Base-by-base conservation (phyloP, 2,329 filamentous ascomycete species). In the Colletotrichum cereale region DNA sequence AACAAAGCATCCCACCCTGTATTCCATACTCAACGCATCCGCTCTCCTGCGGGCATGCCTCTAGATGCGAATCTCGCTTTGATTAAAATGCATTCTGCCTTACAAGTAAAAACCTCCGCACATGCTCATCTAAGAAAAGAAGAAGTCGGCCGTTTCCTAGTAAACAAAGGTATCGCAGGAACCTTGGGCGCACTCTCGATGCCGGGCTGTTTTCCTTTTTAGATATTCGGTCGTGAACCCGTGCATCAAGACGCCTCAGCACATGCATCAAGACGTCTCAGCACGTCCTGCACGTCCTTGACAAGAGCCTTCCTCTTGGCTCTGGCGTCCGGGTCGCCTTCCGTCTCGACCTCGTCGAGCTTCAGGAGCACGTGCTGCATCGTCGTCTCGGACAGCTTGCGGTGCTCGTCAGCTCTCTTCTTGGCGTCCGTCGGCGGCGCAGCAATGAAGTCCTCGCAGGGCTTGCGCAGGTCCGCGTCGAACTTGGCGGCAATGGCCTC, bases 291-390 rank as follows among this genome's bases (percentile, higher is more conserved):
- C 4, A 92, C 90, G 74, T 92, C 87, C 76, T 85, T 89, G n/a
- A 96, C 92, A 62, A 95, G 80, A 69, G 91, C 91, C 83, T 93
- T 95, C 77, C 93, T 84, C 79, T 85, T 88, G 16, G 86, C 82
- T 73, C 93, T 86, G 34, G 92, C 89, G 16, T 91, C 89, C 12
- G 84, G 79, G 74, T 93, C 89, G 6, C 92, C 92, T 58, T 92
- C 91, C 0, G 91, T 91, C 75, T 96, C 92, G 3, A 96, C 89
- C 29, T 87, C 90, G 78, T 96, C 93, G 48, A 94, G 81, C 82
- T 95, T 96, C 74, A 96, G 82, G 47, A 96, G 78, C 2, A 95
- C 89, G 75, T 95, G 92, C 73, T 91, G 89, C 85, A 96, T 85
- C 48, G 95, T 87, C 5, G 91, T 93, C 84, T 96, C 93, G 5